A percentile compares a stretch with the other conserved stretches of the same genome.
Evolutionary conservation across 208 protist genomes (phyloP).

Genomic region (Vickermania spadyakhi): DNA sequence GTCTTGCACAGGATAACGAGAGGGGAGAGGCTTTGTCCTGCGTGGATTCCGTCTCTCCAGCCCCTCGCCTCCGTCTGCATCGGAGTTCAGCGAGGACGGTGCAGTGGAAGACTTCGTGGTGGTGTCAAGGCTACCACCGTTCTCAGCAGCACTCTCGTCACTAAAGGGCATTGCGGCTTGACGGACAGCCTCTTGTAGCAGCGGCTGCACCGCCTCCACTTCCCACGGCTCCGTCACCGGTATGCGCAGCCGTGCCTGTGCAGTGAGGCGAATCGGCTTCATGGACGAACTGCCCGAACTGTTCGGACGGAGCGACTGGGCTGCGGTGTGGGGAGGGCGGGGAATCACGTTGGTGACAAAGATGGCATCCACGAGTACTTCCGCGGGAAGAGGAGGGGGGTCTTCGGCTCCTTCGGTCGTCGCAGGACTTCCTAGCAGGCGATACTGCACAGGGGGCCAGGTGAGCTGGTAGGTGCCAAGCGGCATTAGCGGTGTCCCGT

Average conservation of each 20-base stretch:
- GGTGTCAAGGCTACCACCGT: no score
- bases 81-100: no score
- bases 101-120: no score
- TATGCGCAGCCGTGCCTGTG: background rate
- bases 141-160: no score
- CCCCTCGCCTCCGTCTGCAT: no score
- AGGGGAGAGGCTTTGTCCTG: no score
- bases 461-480: background rate
- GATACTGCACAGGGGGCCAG: background rate
- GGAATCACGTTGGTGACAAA: background rate
- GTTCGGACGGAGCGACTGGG: background rate
- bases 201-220: background rate
- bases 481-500: no score
- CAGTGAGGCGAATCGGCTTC: background rate
- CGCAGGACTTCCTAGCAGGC: background rate
- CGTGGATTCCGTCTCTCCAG: no score
- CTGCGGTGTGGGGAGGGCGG: background rate
- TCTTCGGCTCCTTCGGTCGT: background rate
- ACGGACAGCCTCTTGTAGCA: background rate
- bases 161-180: no score
- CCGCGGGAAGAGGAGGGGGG: background rate
- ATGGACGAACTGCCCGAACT: background rate
- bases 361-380: background rate
- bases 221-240: background rate
- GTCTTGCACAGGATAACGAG: no score